Percentiles rank a stretch among this genome's conserved stretches.
These are phyloP conservation scores for Fusarium denticulatum DNA, from an alignment of 2,329 filamentous ascomycete species.

Conservation along the genomic window DNA sequence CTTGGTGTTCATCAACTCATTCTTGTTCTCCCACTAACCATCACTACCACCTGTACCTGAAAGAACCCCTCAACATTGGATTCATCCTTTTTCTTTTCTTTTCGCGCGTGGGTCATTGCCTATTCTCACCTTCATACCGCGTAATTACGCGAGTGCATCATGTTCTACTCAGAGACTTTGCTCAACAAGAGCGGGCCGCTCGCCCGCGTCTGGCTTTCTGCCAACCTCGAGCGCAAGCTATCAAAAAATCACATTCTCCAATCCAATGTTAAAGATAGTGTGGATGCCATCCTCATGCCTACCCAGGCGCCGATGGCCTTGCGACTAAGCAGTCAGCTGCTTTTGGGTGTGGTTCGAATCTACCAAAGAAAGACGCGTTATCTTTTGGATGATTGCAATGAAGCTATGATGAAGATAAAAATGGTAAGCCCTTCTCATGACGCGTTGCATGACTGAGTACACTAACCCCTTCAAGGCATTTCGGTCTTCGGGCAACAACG, in stretches of 20 bases:
- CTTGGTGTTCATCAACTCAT: constrained; percentile 46
- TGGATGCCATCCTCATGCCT: constrained; percentile 92
- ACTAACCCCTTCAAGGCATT: constrained; percentile 78
- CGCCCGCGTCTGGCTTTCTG: constrained; percentile 97
- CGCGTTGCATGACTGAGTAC: background rate
- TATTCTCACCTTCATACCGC: constrained; percentile 43
- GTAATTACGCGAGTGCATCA: constrained; percentile 57
- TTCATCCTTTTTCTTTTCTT: background rate
- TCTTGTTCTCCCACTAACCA: constrained; percentile 31
- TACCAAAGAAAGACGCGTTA: constrained; percentile 98
- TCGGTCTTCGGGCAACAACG: constrained; percentile 92
- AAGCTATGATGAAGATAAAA: constrained; percentile 97
- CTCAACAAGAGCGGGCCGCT: constrained; percentile 96
- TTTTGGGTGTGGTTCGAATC: constrained; percentile 95
- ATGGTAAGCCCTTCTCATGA: constrained; percentile 71
- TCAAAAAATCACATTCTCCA: constrained; percentile 96
- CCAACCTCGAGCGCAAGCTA: constrained; percentile 97
- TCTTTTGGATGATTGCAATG: constrained; percentile 95
- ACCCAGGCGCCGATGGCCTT: constrained; percentile 94
- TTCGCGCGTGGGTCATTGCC: constrained; percentile 5
- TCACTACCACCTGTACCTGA: constrained; percentile 15
- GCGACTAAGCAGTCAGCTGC: constrained; percentile 89
- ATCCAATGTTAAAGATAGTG: constrained; percentile 93
- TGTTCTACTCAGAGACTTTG: constrained; percentile 98
- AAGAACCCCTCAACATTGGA: constrained; percentile 19